These are phyloP conservation scores for Moelleriella libera DNA, from an alignment of 2,329 filamentous ascomycete genomes.

Conservation along the genomic window DNA sequence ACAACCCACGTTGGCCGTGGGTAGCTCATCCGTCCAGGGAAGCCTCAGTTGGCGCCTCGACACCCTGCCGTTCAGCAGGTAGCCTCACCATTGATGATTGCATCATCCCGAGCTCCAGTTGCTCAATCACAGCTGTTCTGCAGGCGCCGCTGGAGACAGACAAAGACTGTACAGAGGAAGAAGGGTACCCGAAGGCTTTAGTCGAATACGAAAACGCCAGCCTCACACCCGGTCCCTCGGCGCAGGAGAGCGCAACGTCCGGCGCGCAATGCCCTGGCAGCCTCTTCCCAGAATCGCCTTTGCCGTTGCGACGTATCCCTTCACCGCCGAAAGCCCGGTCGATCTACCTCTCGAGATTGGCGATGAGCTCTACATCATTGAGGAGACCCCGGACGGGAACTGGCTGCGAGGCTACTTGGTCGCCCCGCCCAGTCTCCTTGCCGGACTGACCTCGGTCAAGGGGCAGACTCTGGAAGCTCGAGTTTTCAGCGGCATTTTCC, in stretches of 20 bases:
- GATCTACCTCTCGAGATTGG: conserved; percentile 95
- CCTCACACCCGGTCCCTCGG: background rate
- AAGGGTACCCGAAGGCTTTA: background rate
- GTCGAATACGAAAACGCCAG: background rate
- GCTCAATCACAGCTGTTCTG: background rate
- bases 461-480: conserved; percentile 89
- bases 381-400: conserved; percentile 80
- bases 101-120: background rate
- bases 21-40: background rate
- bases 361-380: conserved; percentile 97
- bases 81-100: background rate
- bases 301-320: conserved; percentile 90
- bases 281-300: conserved; percentile 95
- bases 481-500: conserved; percentile 98
- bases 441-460: conserved; percentile 78
- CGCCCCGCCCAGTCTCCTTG: conserved; percentile 81
- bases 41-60: background rate
- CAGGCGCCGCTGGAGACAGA: no score
- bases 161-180: background rate
- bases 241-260: conserved; percentile 6
- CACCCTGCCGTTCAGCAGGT: background rate
- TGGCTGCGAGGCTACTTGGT: conserved; percentile 96
- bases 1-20: background rate
- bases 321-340: conserved; percentile 70
- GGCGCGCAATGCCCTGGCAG: conserved; percentile 75